Base-by-base conservation (phyloP, 2,329 filamentous ascomycete species). In the Hypomyces perniciosus region DNA sequence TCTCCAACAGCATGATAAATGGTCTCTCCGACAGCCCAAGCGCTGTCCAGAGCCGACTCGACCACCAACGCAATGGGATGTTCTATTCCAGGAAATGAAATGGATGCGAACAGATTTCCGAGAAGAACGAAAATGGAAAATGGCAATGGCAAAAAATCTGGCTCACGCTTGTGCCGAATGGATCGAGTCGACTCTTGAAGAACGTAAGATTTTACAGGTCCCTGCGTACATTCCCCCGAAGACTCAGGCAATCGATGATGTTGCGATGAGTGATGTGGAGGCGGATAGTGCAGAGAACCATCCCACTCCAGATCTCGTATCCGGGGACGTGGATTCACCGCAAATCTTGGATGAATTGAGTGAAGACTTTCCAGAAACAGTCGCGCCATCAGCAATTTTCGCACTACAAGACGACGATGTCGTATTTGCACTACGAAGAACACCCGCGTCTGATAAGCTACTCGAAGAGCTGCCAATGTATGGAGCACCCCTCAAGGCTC, bases 91-190 rank as follows among this genome's bases (percentile, higher is more conserved):
- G 59, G 91, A 99, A 72, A 89, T 92, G 80, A 95, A 91, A 67
- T 97, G 92, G 92, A 95, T 99, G 89, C 83, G 91, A 46, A 96
- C 90, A 2, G 93, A 99, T 68, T 97, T 96, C 62, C 81, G 87
- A 46, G 89, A 96, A 68, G 93, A 97, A 67, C 77, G 90, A 38
- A 96, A 95, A 65, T 96, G 91, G 90, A 97, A 96, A 70, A 84
- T 83, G 63, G 81, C 86, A 2, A 80, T 86, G 34, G 91, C 91
- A 5, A 85, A 85, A 52, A 90, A 85, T 51, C 75, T 96, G 53
- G 93, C 90, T 1, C 76, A 84, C 61, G 88, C 86, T 61, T 97
- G 92, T 67, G 88, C 86, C 0, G 85, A 92, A 59, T 99, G 89
- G 81, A 79, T 90, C 35, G 76, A 79, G 26, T 80, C 85, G 35